Base-by-base conservation (phyloP, 495 filamentous ascomycete genomes). In the Aspergillus kassunensis region DNA sequence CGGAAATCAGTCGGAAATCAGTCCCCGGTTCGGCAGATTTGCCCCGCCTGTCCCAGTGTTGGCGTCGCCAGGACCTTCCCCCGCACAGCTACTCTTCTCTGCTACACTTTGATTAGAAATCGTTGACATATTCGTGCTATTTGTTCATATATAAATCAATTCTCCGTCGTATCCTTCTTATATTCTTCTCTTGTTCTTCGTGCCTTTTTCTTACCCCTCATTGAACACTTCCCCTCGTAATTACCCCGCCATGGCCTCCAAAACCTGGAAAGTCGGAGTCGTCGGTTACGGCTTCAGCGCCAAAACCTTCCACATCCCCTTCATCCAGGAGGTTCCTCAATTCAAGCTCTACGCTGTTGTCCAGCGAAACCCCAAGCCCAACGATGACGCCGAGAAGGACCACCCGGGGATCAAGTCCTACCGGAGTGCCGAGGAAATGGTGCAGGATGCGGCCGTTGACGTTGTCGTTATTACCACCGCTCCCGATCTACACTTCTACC, bases 231-330 rank as follows among this genome's bases (percentile, higher is more conserved):
- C n/a, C n/a, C n/a, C n/a, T n/a, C n/a, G 23, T 37, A 20, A 20
- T 10, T n/a, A 24, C 36, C 49, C 35, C 54, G 70, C 25, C 24
- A 80, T 78, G 77, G 54, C 71, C 39, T 56, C 70, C 49, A 78
- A 75, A 63, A 67, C 66, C 19, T 80, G 67, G 60, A 86, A 86
- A 53, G 72, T 82, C 55, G 80, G 74, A 48, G 59, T 87, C 41
- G 70, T 87, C 53, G 83, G 83, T 55, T 87, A 86, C 64, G 83
- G 90, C 62, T 73, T 91, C 70, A 91, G 90, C 36, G 89, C 90
- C 57, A 92, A 92, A 60, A 70, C 86, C 69, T 95, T 95, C 74
- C 90, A 95, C 70, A 92, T 96, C 67, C 90, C 90, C 51, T 87
- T 93, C 69, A 85, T 96, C 63, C 68, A 71, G 33, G 72, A 76